Base-by-base conservation (phyloP, 306 rosid species). In the Geum urbanum region DNA sequence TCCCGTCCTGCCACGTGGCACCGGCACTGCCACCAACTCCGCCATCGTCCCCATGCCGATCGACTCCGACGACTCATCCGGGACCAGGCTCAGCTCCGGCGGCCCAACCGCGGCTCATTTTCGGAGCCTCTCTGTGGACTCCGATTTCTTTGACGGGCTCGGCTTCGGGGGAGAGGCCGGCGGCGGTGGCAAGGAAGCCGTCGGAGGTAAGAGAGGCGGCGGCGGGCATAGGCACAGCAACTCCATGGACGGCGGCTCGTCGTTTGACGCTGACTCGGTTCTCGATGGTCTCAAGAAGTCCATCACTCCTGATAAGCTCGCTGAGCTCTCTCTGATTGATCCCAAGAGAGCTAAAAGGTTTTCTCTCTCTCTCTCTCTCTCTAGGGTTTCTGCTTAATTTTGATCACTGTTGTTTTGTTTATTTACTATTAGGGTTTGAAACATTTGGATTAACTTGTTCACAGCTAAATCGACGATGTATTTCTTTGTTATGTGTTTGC, bases 341-440 rank as follows among this genome's bases (percentile, higher is more conserved):
- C 99, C 99, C 43, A 94, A 83, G 74, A 81, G 99, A 84, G 99
- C 99, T 39, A 88, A 86, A 60, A 88, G 99, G 99, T 88, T 71
- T 13, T 45, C 22, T 5, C 15, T 52, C 15, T 45, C 13, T 7
- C 58, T 41, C 19, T 8, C 6, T 22, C 22, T 5, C 15, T 52
- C 15, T 3, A 27, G 6, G 43, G 12, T 8, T n/a, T n/a, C 50
- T 57, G 40, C 18, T 64, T 60, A 5, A n/a, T 39, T 46, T 67
- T 19, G 24, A 45, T 58, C 55, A 32, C 49, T 27, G 18, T 49
- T 39, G 18, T 51, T 49, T 54, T 39, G 18, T 51, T 49, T 54
- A 37, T 40, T 10, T 56, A 16, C 18, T n/a, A 24, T 46, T 43
- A 8, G 43, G 56, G 22, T 7, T 51, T 13, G 1, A 43, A 48